Evolutionary conservation across 202 grass and related monocot species (phyloP), one percentile per base, ranked within the genome.

Genomic region (Zizania palustris): DNA sequence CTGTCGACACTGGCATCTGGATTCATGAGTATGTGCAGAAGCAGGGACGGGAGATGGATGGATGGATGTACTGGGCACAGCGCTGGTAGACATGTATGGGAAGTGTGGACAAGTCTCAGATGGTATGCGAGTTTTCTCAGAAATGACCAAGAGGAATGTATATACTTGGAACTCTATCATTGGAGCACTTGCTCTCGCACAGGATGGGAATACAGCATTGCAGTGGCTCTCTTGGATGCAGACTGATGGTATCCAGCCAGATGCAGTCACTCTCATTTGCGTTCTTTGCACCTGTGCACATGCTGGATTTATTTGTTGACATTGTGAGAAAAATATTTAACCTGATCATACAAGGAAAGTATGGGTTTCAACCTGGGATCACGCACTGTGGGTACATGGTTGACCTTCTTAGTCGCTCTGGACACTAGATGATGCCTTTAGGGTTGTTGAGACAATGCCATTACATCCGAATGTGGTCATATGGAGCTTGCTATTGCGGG

Each of bases 381-480:
- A 88, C 85, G 70, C 89, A 91, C 74, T 91, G 76, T 21, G 89
- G 89, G 66, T 91, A 85, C 82, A 50, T 88, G 85, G 65, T 91
- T 65, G 78, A 88, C 60, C 63, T 91, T 50, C 68, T 91, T 73
- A 81, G 69, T 65, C 69, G 82, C 46, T 84, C 74, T 51, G 89
- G 89, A 35, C 79, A 72, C 60, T 91, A 35, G 59, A 55, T 65
- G 85, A 74, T 44, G 85, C 89, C 14, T 65, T 82, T 6, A 78
- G 34, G 15, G 19, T 88, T 66, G 44, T 88, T 43, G 69, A 79
- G 65, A 75, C 63, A 71, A 91, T 91, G 85, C 79, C 88, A 58
- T 77, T 60, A 54, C 71, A 71, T 42, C 89, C 89, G 8, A 88
- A 72, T 36, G 45, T 79, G 22, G 82, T 85, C 49, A 88, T 91